phyloP scores from a whole-genome alignment of 2,329 filamentous ascomycete genomes.

The Bipolaris victoriae region DNA sequence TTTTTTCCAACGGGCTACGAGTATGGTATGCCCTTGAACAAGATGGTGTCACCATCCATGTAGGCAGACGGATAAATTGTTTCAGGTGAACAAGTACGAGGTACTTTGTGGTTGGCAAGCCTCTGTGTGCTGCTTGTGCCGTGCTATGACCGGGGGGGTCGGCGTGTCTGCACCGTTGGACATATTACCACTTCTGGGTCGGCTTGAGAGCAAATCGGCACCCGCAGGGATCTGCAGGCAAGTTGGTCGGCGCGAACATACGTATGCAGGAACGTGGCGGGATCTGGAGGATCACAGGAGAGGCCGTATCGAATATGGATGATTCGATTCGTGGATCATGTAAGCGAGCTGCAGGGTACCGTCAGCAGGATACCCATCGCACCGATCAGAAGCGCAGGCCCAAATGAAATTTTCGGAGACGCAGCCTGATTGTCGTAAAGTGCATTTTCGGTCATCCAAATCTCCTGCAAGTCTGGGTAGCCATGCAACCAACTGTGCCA shows the following conservation, averaged over 20 bases:
- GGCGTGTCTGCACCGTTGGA: not conserved
- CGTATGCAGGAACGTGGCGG: constrained; percentile 15
- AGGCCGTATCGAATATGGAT: constrained; percentile 6
- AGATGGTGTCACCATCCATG: constrained; percentile 14
- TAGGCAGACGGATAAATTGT: constrained; percentile 4
- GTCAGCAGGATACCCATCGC: constrained; percentile 5
- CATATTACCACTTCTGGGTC: constrained; percentile 1
- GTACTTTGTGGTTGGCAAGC: not conserved
- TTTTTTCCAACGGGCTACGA: not conserved
- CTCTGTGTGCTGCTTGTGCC: not conserved
- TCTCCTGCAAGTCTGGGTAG: not conserved
- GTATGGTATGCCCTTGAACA: not conserved
- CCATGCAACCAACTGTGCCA: not conserved
- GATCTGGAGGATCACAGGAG: not conserved
- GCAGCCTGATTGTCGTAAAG: not conserved
- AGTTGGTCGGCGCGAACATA: constrained; percentile 2
- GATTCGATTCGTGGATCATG: constrained; percentile 5
- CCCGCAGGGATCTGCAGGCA: constrained; percentile 2
- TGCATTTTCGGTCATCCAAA: not conserved
- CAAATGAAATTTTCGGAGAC: not conserved
- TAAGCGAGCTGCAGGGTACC: constrained; percentile 7
- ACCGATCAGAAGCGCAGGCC: not conserved
- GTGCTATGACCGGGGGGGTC: not conserved
- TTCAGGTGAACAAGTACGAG: constrained; percentile 2
- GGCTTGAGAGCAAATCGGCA: not conserved